Base-by-base conservation (phyloP, 2,329 filamentous ascomycete species). In the Dactylella cylindrospora region DNA sequence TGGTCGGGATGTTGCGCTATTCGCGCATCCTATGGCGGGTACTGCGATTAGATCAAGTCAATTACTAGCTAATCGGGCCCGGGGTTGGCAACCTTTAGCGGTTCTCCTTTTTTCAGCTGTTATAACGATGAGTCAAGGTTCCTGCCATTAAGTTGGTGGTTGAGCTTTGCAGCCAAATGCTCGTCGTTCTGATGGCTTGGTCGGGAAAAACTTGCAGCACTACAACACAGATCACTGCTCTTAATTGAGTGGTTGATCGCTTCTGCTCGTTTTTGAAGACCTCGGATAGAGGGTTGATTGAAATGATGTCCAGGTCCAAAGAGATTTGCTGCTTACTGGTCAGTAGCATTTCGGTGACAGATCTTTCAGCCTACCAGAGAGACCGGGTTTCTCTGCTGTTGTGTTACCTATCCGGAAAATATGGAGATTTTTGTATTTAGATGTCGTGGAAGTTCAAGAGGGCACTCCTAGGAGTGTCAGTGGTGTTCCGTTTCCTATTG, bases 11-110 rank as follows among this genome's bases (percentile, higher is more conserved):
- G 40, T 17, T 51, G 54, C 28, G 9, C 41, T 8, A 41, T 4
- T 40, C 10, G 36, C 20, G 29, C 46, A 23, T 22, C 33, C 31
- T 39, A 36, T 49, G 44, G 43, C 19, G 36, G 43, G 51, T 55
- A 25, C 43, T 55, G 51, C 28, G 43, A 55, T 35, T 55, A 49
- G 35, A 40, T 44, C 29, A 5, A 19, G 10, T 38, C 5, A 13
- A n/a, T 28, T 10, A 8, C 12, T 6, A 31, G 31, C 32, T 36
- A 26, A 29, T 13, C 26, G 3, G 35, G 33, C 38, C 53, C 31
- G 43, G 32, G 38, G 31, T 59, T 50, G 44, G 53, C 35, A 1
- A 39, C 23, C 17, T 28, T 59, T 50, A 50, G 53, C 38, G 40
- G 53, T 50, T 57, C 44, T 31, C 39, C 44, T 38, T 45, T 9